Conservation (phyloP, 441 rosid species). For the Gossypium schwendimanii region DNA sequence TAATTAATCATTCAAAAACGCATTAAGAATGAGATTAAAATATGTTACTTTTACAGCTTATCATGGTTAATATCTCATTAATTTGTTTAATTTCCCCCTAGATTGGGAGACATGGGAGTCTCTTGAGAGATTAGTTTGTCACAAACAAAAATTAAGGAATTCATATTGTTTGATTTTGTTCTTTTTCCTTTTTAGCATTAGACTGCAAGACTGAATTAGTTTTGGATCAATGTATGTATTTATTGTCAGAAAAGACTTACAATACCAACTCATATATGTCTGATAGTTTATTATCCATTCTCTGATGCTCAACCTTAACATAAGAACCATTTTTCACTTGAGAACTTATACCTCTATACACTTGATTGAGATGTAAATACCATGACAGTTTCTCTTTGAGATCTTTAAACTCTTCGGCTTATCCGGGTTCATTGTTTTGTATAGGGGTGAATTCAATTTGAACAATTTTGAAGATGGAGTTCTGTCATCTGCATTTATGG, state of each 20-base stretch:
- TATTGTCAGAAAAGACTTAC: not conserved
- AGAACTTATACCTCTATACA: not conserved
- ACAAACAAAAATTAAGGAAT: not conserved
- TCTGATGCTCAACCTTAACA: not conserved
- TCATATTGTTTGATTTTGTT: not conserved
- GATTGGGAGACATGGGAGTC: not conserved
- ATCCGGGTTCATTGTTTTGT: not conserved
- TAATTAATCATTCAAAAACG: too few relatives aligned
- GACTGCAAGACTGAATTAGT: not conserved
- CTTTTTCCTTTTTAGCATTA: not conserved
- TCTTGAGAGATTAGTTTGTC: not conserved
- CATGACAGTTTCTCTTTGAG: not conserved
- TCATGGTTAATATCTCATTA: not conserved
- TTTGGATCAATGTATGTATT: not conserved
- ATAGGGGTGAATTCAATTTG: conserved; percentile 78
- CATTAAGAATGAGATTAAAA: too few relatives aligned
- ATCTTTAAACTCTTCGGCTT: not conserved
- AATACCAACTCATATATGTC: not conserved
- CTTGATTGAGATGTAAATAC: not conserved
- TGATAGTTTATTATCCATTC: not conserved
- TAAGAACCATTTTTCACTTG: too few relatives aligned
- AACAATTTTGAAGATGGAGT: conserved; percentile 86
- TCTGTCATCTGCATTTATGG: conserved; percentile 94
- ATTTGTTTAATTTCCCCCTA: not conserved
- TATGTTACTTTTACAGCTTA: too few relatives aligned